A percentile compares a stretch with the other conserved stretches of the same genome.
phyloP scores from a whole-genome alignment of 148 eudicot species.

The Nyssa sinensis region DNA sequence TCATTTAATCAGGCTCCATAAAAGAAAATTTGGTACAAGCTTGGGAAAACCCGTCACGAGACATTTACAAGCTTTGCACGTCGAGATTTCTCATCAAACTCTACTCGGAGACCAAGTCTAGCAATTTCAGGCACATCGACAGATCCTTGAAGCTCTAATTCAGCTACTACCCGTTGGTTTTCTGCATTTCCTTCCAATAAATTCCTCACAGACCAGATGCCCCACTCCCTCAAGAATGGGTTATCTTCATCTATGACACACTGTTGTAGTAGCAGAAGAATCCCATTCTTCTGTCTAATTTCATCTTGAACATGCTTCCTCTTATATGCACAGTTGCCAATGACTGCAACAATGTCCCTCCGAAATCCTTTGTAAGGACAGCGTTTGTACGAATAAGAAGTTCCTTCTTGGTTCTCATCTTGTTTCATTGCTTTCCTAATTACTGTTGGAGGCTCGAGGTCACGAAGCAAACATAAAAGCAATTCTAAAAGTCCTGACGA shows the following conservation, averaged over 20 bases:
- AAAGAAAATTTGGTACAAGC: neutral
- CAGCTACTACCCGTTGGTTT: constrained; percentile 57
- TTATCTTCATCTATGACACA: constrained; percentile 85
- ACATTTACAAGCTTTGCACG: constrained; percentile 74
- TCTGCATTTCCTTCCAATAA: constrained; percentile 66
- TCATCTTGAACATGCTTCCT: constrained; percentile 75
- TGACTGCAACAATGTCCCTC: constrained; percentile 71
- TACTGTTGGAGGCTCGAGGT: constrained; percentile 74
- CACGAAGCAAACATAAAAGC: constrained; percentile 59
- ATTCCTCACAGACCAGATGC: constrained; percentile 67
- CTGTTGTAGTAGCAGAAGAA: constrained; percentile 69
- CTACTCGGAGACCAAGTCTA: constrained; percentile 68
- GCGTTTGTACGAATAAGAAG: constrained; percentile 28
- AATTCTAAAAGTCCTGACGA: constrained; percentile 61
- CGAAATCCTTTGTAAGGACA: constrained; percentile 88
- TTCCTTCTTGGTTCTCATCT: constrained; percentile 25
- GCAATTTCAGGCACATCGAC: constrained; percentile 73
- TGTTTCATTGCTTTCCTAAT: constrained; percentile 57
- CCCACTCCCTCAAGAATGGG: constrained; percentile 95
- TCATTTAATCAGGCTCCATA: neutral
- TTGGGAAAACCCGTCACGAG: constrained; percentile 26
- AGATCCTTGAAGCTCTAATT: constrained; percentile 78
- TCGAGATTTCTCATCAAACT: constrained; percentile 62
- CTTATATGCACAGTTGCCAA: constrained; percentile 63
- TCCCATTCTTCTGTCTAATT: constrained; percentile 57